A percentile compares a stretch with the other conserved stretches of the same genome.
Evolutionary conservation across 208 protist genomes (phyloP).

Genomic region (Wallacemonas sp.): DNA sequence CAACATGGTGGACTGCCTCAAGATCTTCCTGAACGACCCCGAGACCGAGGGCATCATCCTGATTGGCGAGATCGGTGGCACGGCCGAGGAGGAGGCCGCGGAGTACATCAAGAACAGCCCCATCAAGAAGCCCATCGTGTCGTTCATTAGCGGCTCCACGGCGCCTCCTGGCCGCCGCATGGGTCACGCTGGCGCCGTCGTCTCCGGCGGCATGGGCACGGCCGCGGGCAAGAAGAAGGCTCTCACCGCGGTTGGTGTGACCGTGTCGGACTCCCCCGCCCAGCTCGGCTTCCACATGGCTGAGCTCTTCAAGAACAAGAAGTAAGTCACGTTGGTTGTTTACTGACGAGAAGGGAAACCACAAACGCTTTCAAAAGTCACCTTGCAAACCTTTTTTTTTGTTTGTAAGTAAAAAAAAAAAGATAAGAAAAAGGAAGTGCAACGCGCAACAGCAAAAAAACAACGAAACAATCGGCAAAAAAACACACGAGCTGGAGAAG

Average conservation of each 20-base stretch:
- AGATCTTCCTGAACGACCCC: slow-evolving; percentile 97
- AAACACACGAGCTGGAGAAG: background rate
- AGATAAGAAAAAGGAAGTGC: slow-evolving; percentile 4
- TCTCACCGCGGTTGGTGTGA: slow-evolving; percentile 90
- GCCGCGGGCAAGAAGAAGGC: slow-evolving; percentile 96
- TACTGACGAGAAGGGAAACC: no score
- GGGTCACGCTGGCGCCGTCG: slow-evolving; percentile 99
- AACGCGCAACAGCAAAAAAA: background rate
- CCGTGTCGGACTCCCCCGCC: slow-evolving; percentile 93
- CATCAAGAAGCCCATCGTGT: slow-evolving; percentile 97
- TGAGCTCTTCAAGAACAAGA: slow-evolving; percentile 68
- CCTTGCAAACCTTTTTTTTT: background rate
- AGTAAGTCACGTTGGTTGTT: slow-evolving; percentile 15
- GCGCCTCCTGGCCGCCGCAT: slow-evolving; percentile 97
- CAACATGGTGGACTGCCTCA: slow-evolving; percentile 98
- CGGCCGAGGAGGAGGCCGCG: slow-evolving; percentile 98
- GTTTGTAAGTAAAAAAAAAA: slow-evolving; percentile 19
- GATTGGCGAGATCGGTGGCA: slow-evolving; percentile 99
- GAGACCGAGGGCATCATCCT: slow-evolving; percentile 98
- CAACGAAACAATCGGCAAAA: background rate
- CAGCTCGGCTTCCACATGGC: slow-evolving; percentile 94
- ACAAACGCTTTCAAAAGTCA: background rate
- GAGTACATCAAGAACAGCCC: slow-evolving; percentile 96
- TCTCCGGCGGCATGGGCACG: slow-evolving; percentile 94
- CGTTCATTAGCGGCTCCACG: slow-evolving; percentile 98